A percentile compares a stretch with the other conserved stretches of the same genome.
These are phyloP conservation scores for Lojkania enalia DNA, from an alignment of 2,329 filamentous ascomycete genomes.

Conservation along the genomic window DNA sequence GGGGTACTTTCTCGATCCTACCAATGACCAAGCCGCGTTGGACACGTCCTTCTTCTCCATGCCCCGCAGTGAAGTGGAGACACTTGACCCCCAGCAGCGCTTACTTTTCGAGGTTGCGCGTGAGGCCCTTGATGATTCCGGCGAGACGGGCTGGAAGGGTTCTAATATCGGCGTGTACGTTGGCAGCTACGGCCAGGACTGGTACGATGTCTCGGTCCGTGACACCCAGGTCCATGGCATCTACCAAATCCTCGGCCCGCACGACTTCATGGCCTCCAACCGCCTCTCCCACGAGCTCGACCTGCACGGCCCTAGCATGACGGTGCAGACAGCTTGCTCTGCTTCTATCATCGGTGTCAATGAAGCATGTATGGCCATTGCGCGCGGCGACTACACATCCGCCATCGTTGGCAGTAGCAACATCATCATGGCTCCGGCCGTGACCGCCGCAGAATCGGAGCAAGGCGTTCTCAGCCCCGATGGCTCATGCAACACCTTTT, in stretches of 20 bases:
- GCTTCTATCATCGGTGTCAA: too few relatives aligned
- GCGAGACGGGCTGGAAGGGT: slow-evolving; percentile 26
- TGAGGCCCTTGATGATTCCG: slow-evolving; percentile 44
- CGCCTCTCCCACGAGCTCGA: slow-evolving; percentile 31
- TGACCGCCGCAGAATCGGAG: slow-evolving; percentile 12
- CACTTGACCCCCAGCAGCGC: slow-evolving; percentile 30
- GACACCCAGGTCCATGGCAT: slow-evolving; percentile 4
- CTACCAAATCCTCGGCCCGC: slow-evolving; percentile 14
- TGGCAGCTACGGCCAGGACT: too few relatives aligned
- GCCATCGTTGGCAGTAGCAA: slow-evolving; percentile 25
- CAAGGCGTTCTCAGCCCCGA: slow-evolving; percentile 14
- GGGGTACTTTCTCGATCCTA: slow-evolving; percentile 25
- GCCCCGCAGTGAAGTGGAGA: slow-evolving; percentile 10
- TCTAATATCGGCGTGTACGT: slow-evolving; percentile 37
- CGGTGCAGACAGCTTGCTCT: slow-evolving; percentile 44
- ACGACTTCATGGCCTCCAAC: slow-evolving; percentile 27
- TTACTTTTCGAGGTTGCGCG: slow-evolving; percentile 28
- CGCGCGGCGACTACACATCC: slow-evolving; percentile 10
- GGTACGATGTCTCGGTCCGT: too few relatives aligned
- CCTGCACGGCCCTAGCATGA: slow-evolving; percentile 32
- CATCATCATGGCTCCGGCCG: slow-evolving; percentile 23
- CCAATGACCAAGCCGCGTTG: slow-evolving; percentile 10
- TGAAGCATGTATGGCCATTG: slow-evolving; percentile 17
- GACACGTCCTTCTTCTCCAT: slow-evolving; percentile 23
- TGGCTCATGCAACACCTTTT: slow-evolving; percentile 24